These are phyloP conservation scores for Quercus glauca DNA, from an alignment of 306 rosid species.

Conservation along the genomic window DNA sequence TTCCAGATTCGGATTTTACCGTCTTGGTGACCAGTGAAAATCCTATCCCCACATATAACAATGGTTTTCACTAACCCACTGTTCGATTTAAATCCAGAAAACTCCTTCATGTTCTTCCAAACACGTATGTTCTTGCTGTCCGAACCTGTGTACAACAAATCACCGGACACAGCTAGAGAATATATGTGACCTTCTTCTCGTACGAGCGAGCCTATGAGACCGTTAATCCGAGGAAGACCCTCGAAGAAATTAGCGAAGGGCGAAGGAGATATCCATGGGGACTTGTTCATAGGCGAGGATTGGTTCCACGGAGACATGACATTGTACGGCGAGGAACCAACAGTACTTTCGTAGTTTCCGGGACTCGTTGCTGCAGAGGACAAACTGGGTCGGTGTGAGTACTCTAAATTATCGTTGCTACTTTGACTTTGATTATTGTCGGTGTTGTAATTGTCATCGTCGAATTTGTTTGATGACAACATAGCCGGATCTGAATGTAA, in stretches of 20 bases:
- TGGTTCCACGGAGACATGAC: conserved; percentile 66
- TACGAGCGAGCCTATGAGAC: conserved; percentile 69
- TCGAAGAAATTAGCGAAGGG: conserved; percentile 16
- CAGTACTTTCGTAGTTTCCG: conserved; percentile 2
- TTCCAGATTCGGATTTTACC: conserved; percentile 93
- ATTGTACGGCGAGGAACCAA: conserved; percentile 45
- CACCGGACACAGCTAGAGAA: conserved; percentile 65
- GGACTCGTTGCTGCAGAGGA: conserved; percentile 19
- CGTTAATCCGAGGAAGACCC: conserved; percentile 8
- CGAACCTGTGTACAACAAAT: conserved; percentile 79
- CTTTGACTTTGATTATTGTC: background rate
- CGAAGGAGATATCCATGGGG: conserved; percentile 64
- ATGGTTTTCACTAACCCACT: conserved; percentile 83
- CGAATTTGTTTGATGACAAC: background rate
- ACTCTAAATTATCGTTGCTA: background rate
- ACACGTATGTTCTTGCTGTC: conserved; percentile 90
- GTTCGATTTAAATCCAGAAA: conserved; percentile 68
- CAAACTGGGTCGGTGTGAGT: conserved; percentile 23
- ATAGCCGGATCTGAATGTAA: conserved; percentile 51
- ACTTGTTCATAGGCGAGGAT: conserved; percentile 53
- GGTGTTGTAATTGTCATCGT: background rate
- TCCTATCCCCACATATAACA: conserved; percentile 47
- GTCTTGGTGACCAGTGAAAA: conserved; percentile 94
- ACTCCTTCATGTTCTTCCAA: conserved; percentile 79
- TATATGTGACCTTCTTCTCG: conserved; percentile 87